Evolutionary conservation across 2,329 filamentous ascomycete species (phyloP).

Genomic region (Scortechinia acanthostroma): DNA sequence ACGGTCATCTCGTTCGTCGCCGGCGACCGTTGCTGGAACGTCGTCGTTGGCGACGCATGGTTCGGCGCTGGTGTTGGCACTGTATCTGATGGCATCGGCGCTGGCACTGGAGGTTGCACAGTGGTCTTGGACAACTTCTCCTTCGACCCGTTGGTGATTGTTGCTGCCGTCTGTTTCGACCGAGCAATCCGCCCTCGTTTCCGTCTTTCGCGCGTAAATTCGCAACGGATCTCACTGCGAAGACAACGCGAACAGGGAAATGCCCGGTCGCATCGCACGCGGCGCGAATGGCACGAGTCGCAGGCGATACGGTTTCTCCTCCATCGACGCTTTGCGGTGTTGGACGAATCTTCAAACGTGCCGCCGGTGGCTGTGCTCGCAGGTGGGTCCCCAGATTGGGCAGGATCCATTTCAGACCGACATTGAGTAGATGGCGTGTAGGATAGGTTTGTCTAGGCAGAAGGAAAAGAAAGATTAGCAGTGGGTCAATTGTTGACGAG

Average conservation of each 20-base stretch:
- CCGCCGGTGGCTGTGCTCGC: neutral
- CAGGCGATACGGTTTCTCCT: neutral
- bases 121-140: neutral
- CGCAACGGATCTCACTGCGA: neutral
- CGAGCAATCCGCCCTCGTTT: neutral
- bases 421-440: too few species aligned
- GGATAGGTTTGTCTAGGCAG: too few species aligned
- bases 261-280: constrained; percentile 1
- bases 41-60: neutral
- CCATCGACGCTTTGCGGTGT: neutral
- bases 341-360: neutral
- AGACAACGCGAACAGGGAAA: neutral
- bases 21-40: neutral
- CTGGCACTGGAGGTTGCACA: too few species aligned
- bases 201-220: neutral
- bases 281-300: neutral
- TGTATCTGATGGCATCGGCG: too few species aligned
- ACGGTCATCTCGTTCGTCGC: neutral
- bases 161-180: neutral
- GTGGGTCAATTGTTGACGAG: too few species aligned
- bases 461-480: too few species aligned
- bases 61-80: too few species aligned
- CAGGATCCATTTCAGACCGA: neutral
- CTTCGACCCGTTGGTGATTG: neutral
- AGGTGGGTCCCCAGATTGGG: neutral